These are phyloP conservation scores for Candida sp. DNA, from an alignment of 1,139 yeast genomes.

Conservation along the genomic window DNA sequence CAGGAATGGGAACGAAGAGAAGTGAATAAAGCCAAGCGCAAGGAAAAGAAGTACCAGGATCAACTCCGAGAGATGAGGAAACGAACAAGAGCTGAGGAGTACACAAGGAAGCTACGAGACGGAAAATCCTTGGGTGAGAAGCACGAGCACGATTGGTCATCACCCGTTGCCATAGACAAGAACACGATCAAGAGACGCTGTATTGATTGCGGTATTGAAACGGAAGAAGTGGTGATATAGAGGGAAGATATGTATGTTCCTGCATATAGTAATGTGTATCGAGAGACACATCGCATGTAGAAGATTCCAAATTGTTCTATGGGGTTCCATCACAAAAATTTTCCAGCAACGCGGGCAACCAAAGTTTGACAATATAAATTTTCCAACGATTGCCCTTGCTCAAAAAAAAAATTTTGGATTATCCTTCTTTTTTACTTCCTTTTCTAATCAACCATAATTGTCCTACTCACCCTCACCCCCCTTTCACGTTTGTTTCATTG, in stretches of 20 bases:
- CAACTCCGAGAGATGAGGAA: constrained; percentile 86
- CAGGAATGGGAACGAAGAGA: constrained; percentile 92
- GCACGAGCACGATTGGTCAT: constrained; percentile 85
- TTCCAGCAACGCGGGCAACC: not conserved
- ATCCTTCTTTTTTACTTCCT: not conserved
- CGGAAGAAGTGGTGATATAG: constrained; percentile 58
- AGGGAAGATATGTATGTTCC: not conserved
- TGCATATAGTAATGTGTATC: not conserved
- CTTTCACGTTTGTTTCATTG: too few species aligned
- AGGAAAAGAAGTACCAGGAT: constrained; percentile 79
- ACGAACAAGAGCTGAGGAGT: constrained; percentile 92
- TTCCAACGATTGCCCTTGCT: constrained; percentile 1
- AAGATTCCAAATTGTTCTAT: constrained; percentile 4
- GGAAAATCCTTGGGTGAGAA: constrained; percentile 52
- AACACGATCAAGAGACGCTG: constrained; percentile 65
- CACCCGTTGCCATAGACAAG: constrained; percentile 43
- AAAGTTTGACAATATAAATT: constrained; percentile 3
- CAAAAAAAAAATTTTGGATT: not conserved
- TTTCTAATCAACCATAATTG: not conserved
- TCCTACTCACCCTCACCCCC: too few species aligned
- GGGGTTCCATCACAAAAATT: constrained; percentile 6
- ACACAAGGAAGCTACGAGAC: constrained; percentile 68
- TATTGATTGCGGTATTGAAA: constrained; percentile 82
- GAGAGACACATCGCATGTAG: not conserved
- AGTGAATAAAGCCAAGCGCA: constrained; percentile 66